phyloP scores from a whole-genome alignment of 2,329 filamentous ascomycete genomes.

The Hymenoscyphus occultus region DNA sequence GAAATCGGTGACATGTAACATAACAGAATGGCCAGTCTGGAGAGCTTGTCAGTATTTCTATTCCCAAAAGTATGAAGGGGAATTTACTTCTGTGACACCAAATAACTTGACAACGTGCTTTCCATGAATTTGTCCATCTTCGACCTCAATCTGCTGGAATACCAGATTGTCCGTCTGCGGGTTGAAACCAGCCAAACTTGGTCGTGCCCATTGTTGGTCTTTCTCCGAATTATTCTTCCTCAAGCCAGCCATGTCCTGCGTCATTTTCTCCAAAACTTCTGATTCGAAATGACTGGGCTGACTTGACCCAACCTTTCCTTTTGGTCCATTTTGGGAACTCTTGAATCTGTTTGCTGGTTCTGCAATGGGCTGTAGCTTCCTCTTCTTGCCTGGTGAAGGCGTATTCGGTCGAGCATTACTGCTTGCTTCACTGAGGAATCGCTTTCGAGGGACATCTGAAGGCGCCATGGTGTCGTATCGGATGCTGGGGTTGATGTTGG shows the following conservation, averaged over 20 bases:
- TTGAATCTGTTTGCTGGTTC: constrained; percentile 58
- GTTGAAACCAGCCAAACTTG: constrained; percentile 58
- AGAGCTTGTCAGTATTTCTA: constrained; percentile 14
- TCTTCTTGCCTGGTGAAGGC: constrained; percentile 57
- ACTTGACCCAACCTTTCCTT: constrained; percentile 65
- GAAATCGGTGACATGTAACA: constrained; percentile 94
- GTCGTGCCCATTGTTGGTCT: constrained; percentile 86
- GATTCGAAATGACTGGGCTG: constrained; percentile 87
- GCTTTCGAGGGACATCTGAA: constrained; percentile 63
- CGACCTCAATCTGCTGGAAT: constrained; percentile 94
- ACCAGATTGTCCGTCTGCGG: constrained; percentile 66
- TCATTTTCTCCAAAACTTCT: constrained; percentile 92
- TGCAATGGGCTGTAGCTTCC: constrained; percentile 66
- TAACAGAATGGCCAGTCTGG: constrained; percentile 77
- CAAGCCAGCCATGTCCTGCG: constrained; percentile 83
- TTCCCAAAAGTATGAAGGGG: not conserved
- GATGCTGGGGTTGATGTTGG: not conserved
- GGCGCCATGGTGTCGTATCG: constrained; percentile 31
- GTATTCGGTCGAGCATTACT: constrained; percentile 60
- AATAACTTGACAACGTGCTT: constrained; percentile 84
- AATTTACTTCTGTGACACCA: constrained; percentile 73
- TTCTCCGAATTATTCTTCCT: constrained; percentile 87
- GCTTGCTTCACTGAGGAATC: constrained; percentile 66
- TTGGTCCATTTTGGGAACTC: constrained; percentile 60
- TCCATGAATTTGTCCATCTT: constrained; percentile 80